Conservation (phyloP, 768 basidiomycete genomes). For the Lentinula detonsa region DNA sequence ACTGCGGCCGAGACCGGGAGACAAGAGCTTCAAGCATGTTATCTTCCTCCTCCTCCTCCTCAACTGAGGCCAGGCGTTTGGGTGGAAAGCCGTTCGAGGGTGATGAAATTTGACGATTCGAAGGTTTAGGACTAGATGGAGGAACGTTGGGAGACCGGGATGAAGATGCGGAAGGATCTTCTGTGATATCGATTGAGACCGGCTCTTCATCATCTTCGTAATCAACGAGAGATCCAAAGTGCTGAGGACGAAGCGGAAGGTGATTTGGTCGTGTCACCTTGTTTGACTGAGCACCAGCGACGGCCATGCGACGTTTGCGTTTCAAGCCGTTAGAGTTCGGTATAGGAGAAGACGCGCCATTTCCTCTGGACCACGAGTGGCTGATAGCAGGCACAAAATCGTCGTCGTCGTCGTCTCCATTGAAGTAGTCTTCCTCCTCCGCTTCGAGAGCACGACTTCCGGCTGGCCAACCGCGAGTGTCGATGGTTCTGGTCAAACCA, state of each 20-base stretch:
- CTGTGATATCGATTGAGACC: slow-evolving; percentile 9
- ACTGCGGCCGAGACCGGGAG: slow-evolving; percentile 31
- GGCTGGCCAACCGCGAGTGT: slow-evolving; percentile 37
- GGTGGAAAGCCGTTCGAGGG: slow-evolving; percentile 33
- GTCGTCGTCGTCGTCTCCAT: slow-evolving; percentile 77
- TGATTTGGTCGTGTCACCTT: slow-evolving; percentile 36
- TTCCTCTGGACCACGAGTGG: slow-evolving; percentile 28
- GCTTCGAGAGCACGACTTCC: slow-evolving; percentile 51
- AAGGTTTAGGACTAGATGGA: slow-evolving; percentile 29
- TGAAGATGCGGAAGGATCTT: slow-evolving; percentile 14
- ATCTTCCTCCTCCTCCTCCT: slow-evolving; percentile 57
- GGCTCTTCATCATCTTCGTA: slow-evolving; percentile 76
- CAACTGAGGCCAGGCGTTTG: slow-evolving; percentile 29
- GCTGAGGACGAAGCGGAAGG: slow-evolving; percentile 43
- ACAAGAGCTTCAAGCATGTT: slow-evolving; percentile 52
- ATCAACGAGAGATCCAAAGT: slow-evolving; percentile 61
- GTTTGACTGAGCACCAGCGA: slow-evolving; percentile 26
- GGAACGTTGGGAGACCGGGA: slow-evolving; percentile 28
- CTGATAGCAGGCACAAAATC: slow-evolving; percentile 34
- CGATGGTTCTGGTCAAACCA: slow-evolving; percentile 26
- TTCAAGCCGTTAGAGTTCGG: slow-evolving; percentile 37
- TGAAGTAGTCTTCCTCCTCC: slow-evolving; percentile 94
- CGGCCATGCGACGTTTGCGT: slow-evolving; percentile 49
- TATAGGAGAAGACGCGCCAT: slow-evolving; percentile 24
- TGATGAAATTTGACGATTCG: slow-evolving; percentile 28